Evolutionary conservation across 768 basidiomycete genomes (phyloP), one percentile per base, ranked within the genome.

Genomic region (Kwoniella bestiolae): DNA sequence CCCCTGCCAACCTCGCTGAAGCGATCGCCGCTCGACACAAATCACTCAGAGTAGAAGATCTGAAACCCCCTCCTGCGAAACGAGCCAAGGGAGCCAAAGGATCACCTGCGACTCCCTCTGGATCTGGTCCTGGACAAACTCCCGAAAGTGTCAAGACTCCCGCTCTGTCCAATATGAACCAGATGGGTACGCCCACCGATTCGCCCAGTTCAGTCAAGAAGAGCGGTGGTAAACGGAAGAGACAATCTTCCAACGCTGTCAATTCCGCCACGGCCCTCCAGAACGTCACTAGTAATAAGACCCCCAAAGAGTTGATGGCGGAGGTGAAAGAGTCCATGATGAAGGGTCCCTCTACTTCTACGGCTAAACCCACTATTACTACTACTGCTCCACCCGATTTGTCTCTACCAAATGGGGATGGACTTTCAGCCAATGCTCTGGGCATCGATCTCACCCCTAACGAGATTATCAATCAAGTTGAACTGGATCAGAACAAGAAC

Each of bases 51-150:
- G 71, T 77, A 2, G 76, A 77, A 56, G 76, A 77, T 55, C 66
- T 77, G 51, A 77, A 77, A 51, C 76, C 73, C 3, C 76, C 76
- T 29, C 70, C 75, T 3, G 29, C 71, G 3, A 72, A 73, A 60
- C 69, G 73, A 9, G 46, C 59, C 5, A 70, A 70, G 34, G 56
- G 47, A 9, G 49, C 38, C 3, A 64, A 63, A 29, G 56, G 56
- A 5, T 60, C 63, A 7, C 63, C 62, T 16, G 62, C 65, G 2
- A 60, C 74, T 3, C 72, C 72, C 9, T 60, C 68, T 7, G 56
- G 63, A 8, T 29, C 28, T 14, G 41, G 21, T 7, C 23, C 25
- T 41, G 62, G n/a, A 12, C 58, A 60, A 56, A 66, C 65, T 1
- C 65, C 65, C 5, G 65, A 66, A 28, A n/a, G n/a, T n/a, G 64